Evolutionary conservation across 208 protist species (phyloP), one percentile per base, ranked within the genome.

Genomic region (Acanthamoeba healyi): DNA sequence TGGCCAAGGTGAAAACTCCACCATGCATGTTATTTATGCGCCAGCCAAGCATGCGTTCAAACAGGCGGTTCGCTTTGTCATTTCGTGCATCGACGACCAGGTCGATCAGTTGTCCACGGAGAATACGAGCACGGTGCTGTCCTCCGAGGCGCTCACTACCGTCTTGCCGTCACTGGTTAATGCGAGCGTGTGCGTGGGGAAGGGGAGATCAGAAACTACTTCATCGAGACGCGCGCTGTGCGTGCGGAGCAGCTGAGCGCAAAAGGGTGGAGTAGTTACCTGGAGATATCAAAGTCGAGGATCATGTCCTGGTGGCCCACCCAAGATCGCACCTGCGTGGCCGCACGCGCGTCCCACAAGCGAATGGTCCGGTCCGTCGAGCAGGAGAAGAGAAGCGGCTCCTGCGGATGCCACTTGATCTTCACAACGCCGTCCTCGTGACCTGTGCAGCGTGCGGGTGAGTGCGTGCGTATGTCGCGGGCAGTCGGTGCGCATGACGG

Each of bases 211-310:
- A 49, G 44, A 49, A 49, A 49, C 9, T 4, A 49, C 4, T 49
- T 49, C 4, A 49, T 49, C 12, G 44, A 49, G 12, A 49, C n/a
- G n/a, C n/a, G n/a, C n/a, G n/a, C n/a, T n/a, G n/a, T n/a, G n/a
- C n/a, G n/a, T n/a, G n/a, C n/a, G n/a, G n/a, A n/a, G n/a, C n/a
- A n/a, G n/a, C n/a, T n/a, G n/a, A n/a, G n/a, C n/a, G n/a, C n/a
- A 49, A 15, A 49, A 49, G 12, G 12, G 12, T 49, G 12, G 12
- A 49, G 12, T 49, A 49, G 4, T 49, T 88, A 88, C 79, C 32
- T 36, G 32, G 79, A 88, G 79, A 88, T 40, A 9, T 88, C 79
- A 88, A 88, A 88, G 49, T 88, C 79, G 32, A 88, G 79, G 32
- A 88, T 36, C 42, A 88, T 88, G 36, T 88, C 79, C 79, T 88